Evolutionary conservation across 441 rosid species (phyloP).

Genomic region (Rhodomyrtus psidioides): DNA sequence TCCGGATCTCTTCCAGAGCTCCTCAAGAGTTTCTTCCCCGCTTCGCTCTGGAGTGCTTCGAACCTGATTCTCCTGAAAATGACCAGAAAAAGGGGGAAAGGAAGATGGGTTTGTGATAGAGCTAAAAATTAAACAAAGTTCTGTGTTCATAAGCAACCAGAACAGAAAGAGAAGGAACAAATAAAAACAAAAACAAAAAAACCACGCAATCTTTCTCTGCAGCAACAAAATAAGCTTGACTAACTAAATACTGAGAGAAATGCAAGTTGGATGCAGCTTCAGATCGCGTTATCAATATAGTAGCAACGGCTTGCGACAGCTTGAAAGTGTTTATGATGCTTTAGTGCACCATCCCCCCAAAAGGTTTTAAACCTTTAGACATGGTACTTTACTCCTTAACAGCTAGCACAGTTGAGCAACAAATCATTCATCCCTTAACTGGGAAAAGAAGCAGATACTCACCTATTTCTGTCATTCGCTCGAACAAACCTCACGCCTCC

Average conservation of each 20-base stretch:
- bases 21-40: slow-evolving; percentile 70
- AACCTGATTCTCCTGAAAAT: slow-evolving; percentile 68
- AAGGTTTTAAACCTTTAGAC: background rate
- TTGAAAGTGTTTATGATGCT: background rate
- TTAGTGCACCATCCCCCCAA: background rate
- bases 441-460: background rate
- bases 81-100: background rate
- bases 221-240: background rate
- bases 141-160: background rate
- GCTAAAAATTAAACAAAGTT: background rate
- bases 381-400: background rate
- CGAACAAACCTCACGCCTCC: slow-evolving; percentile 87
- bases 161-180: background rate
- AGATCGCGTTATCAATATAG: background rate
- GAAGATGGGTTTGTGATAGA: background rate
- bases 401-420: background rate
- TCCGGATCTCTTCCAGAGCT: slow-evolving; percentile 93
- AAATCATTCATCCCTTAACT: background rate
- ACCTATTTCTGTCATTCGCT: slow-evolving; percentile 68
- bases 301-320: background rate
- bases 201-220: background rate
- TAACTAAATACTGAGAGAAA: background rate
- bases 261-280: background rate
- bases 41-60: slow-evolving; percentile 85
- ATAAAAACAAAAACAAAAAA: background rate